Percentiles rank a stretch among this genome's conserved stretches.
phyloP scores from a whole-genome alignment of 805 yeast species.

The Candida pini region DNA sequence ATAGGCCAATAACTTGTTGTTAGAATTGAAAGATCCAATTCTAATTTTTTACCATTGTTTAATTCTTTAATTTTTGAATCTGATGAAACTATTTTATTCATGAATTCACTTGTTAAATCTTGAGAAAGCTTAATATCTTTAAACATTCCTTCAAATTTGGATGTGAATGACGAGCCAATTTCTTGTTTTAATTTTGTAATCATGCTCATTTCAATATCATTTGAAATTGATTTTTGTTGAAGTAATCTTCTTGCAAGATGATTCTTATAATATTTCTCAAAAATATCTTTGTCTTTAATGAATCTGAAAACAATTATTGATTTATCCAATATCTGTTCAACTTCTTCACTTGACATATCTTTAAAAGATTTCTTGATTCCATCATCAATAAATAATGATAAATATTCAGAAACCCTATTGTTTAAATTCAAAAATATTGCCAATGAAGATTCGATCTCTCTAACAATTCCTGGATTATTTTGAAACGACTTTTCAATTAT shows the following conservation, averaged over 20 bases:
- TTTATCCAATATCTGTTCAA: conserved; percentile 43
- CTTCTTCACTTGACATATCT: conserved; percentile 40
- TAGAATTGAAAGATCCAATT: conserved; percentile 46
- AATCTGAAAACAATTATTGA: conserved; percentile 61
- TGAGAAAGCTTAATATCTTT: conserved; percentile 63
- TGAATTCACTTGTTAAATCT: conserved; percentile 40
- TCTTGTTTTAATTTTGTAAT: conserved; percentile 67
- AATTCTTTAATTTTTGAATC: conserved; percentile 12
- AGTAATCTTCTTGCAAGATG: conserved; percentile 79
- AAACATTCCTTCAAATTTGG: conserved; percentile 81
- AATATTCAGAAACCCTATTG: conserved; percentile 43
- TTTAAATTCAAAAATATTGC: conserved; percentile 53
- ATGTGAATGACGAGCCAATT: conserved; percentile 72
- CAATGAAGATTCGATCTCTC: conserved; percentile 55
- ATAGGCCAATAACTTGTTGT: conserved; percentile 70
- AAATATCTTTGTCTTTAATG: conserved; percentile 76
- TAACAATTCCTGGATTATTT: conserved; percentile 43
- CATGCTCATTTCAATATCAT: conserved; percentile 65
- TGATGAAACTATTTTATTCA: conserved; percentile 9
- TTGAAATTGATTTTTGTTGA: conserved; percentile 37
- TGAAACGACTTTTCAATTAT: conserved; percentile 46
- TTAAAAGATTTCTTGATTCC: conserved; percentile 44
- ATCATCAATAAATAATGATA: conserved; percentile 57
- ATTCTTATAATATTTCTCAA: conserved; percentile 78
- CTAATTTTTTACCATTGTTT: conserved; percentile 29